Conservation (phyloP, 2,329 filamentous ascomycete genomes). For the Trichoderma brevicompactum region DNA sequence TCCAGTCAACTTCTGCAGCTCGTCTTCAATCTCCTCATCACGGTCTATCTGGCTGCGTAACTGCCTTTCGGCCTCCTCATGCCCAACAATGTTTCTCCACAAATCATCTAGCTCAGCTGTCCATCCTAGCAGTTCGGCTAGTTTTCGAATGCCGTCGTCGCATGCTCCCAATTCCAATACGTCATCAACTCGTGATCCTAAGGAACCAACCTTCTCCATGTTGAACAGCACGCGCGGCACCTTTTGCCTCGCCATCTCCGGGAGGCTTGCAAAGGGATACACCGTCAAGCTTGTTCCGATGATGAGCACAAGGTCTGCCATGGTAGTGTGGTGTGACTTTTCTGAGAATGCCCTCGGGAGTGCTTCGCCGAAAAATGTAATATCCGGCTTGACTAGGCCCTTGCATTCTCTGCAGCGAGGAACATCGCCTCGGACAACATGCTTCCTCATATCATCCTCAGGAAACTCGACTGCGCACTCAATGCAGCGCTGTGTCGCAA, state of each 20-base stretch:
- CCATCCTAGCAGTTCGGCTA: slow-evolving; percentile 86
- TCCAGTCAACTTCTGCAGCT: slow-evolving; percentile 48
- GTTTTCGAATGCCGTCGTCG: slow-evolving; percentile 75
- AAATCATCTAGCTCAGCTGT: slow-evolving; percentile 75
- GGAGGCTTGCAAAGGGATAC: slow-evolving; percentile 85
- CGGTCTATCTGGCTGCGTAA: slow-evolving; percentile 40
- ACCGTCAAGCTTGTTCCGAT: slow-evolving; percentile 89
- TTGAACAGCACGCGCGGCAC: slow-evolving; percentile 87
- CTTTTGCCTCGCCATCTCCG: slow-evolving; percentile 62
- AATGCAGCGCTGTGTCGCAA: slow-evolving; percentile 88
- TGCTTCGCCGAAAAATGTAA: slow-evolving; percentile 88
- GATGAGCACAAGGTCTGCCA: slow-evolving; percentile 79
- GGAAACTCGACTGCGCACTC: slow-evolving; percentile 79
- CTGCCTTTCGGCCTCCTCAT: slow-evolving; percentile 59
- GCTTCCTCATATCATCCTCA: slow-evolving; percentile 71
- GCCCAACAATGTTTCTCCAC: slow-evolving; percentile 72
- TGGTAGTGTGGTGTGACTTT: slow-evolving; percentile 51
- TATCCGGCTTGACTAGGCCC: slow-evolving; percentile 89
- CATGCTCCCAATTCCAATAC: slow-evolving; percentile 83
- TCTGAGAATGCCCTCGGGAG: slow-evolving; percentile 50
- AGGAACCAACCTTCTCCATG: slow-evolving; percentile 75
- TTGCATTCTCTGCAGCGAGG: slow-evolving; percentile 73
- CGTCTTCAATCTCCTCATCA: slow-evolving; percentile 47
- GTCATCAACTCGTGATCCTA: slow-evolving; percentile 81
- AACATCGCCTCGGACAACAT: slow-evolving; percentile 69